Evolutionary conservation across 2,329 filamentous ascomycete species (phyloP).

Genomic region (Chaetomium sp.): DNA sequence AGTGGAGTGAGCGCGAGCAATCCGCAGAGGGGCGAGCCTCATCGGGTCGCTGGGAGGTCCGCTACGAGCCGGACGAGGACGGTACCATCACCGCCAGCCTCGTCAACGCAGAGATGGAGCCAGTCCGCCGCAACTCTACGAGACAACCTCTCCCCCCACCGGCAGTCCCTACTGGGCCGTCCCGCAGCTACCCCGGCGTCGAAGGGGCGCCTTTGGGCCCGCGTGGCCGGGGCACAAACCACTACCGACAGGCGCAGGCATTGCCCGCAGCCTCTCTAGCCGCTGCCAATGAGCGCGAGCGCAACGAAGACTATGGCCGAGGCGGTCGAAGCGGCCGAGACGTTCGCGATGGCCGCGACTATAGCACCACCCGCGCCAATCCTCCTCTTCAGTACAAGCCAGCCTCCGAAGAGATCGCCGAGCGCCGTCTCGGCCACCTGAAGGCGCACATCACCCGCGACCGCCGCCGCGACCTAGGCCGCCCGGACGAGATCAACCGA

Average conservation of each 20-base stretch:
- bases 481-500: constrained; percentile 55
- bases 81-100: constrained; percentile 51
- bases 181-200: constrained; percentile 18
- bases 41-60: constrained; percentile 61
- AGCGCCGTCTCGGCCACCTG: constrained; percentile 56
- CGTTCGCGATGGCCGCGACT: neutral
- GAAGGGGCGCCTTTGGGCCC: constrained; percentile 26
- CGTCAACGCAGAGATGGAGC: constrained; percentile 38
- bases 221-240: constrained; percentile 20
- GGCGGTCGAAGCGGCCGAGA: no score
- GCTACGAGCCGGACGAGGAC: constrained; percentile 55
- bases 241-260: constrained; percentile 11
- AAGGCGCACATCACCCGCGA: constrained; percentile 41
- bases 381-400: constrained; percentile 46
- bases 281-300: constrained; percentile 14
- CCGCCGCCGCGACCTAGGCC: constrained; percentile 35
- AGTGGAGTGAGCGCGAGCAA: constrained; percentile 69
- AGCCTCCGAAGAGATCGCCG: constrained; percentile 57
- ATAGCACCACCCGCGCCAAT: constrained; percentile 32
- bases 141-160: constrained; percentile 14
- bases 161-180: constrained; percentile 19
- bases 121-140: constrained; percentile 16
- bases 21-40: constrained; percentile 35
- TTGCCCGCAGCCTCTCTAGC: constrained; percentile 3
- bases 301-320: neutral